Conservation (phyloP, 202 grass and related monocot species). For the Digitaria exilis region DNA sequence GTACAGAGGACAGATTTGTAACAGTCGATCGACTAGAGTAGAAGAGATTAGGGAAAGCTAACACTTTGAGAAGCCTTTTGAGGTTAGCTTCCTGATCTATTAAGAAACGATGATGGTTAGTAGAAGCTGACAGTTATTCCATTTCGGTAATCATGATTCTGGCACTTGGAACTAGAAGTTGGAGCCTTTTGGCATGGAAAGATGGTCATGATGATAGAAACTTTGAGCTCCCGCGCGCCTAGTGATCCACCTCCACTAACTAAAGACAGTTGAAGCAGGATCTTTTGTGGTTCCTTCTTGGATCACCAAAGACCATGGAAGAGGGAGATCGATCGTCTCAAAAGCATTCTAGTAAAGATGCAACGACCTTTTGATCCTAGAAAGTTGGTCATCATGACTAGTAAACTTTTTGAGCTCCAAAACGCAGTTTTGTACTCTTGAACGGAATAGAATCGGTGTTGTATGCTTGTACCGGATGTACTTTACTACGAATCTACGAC, state of each 20-base stretch:
- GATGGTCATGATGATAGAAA: constrained; percentile 39
- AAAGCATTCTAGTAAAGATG: constrained; percentile 40
- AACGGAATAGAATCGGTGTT: not conserved
- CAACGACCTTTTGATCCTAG: constrained; percentile 29
- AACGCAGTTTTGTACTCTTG: not conserved
- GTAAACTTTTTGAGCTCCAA: constrained; percentile 43
- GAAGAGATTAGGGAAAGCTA: not conserved
- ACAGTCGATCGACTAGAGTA: not conserved
- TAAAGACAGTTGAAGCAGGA: constrained; percentile 9
- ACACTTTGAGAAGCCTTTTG: not conserved
- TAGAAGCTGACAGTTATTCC: not conserved
- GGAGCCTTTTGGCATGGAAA: constrained; percentile 34
- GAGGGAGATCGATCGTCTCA: not conserved
- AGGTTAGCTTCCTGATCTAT: not conserved
- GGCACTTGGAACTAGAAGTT: constrained; percentile 40
- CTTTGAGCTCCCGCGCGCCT: constrained; percentile 4
- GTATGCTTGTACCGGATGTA: not conserved
- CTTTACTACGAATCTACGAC: not conserved
- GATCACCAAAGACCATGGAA: constrained; percentile 40
- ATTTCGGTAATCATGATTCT: constrained; percentile 4
- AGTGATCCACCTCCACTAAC: constrained; percentile 48
- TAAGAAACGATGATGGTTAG: not conserved
- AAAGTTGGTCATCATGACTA: constrained; percentile 47
- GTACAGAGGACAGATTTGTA: not conserved
- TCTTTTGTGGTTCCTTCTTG: constrained; percentile 38